Percentiles rank a stretch among this genome's conserved stretches.
These are phyloP conservation scores for Aegle marmelos DNA, from an alignment of 345 rosid genomes.

Conservation along the genomic window DNA sequence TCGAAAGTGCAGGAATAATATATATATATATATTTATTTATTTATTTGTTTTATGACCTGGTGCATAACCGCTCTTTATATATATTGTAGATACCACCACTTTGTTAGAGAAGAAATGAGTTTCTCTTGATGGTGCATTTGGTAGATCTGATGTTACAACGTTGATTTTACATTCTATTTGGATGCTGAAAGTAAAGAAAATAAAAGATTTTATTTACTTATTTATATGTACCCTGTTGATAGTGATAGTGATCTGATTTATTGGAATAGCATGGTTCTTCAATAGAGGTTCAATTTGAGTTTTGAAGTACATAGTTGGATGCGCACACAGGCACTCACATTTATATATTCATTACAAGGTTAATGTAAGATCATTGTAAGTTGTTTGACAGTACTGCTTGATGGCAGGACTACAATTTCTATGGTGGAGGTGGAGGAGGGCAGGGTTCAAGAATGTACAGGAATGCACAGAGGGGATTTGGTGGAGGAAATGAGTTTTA, in stretches of 20 bases:
- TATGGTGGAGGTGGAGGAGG: slow-evolving; percentile 63
- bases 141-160: background rate
- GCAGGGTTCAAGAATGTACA: slow-evolving; percentile 59
- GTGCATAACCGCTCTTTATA: background rate
- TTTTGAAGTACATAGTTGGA: background rate
- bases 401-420: slow-evolving; percentile 73
- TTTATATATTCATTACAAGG: background rate
- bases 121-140: background rate
- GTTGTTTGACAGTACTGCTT: slow-evolving; percentile 13
- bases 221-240: background rate
- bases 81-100: background rate
- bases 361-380: background rate
- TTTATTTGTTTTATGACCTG: background rate
- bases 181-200: background rate
- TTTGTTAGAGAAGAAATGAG: background rate
- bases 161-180: background rate
- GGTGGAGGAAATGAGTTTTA: slow-evolving; percentile 65
- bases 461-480: slow-evolving; percentile 63
- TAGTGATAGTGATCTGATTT: background rate
- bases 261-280: background rate
- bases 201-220: background rate
- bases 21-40: background rate
- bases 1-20: background rate
- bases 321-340: background rate
- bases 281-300: background rate